Base-by-base conservation (phyloP, 1,139 yeast genomes). In the Geotrichum aggregatum region DNA sequence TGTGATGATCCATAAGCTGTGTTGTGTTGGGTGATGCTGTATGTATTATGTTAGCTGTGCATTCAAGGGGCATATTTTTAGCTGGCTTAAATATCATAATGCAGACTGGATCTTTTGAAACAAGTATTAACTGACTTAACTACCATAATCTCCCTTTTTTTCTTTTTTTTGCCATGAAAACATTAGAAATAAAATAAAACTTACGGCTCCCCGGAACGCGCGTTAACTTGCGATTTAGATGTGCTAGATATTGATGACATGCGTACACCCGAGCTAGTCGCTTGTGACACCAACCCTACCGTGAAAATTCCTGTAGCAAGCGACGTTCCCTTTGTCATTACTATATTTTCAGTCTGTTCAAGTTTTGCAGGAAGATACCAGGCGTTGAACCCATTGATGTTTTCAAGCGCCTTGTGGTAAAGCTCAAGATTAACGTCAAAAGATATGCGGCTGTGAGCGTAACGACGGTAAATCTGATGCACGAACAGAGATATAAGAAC, bases 281-380 rank as follows among this genome's bases (percentile, higher is more conserved):
- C 6, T 18, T 16, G 4, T 31, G 38, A 11, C 13, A 22, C 41
- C n/a, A 44, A 22, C 10, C 47, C 41, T 13, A 35, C 21, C 4
- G 16, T n/a, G 24, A 7, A 44, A 7, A 7, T 13, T n/a, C 22
- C 34, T n/a, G 47, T 21, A 19, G 24, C 22, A 22, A 24, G 40
- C 4, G 33, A 22, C 4, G 10, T 7, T n/a, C 41, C 47, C 21
- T n/a, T 2, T 13, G 47, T 35, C 47, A 44, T 44, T 18, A 36
- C 40, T 19, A 44, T 10, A 35, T 44, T 34, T 3, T 35, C 39
- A 7, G 41, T 13, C 5, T 1, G 11, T 14, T 44, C 47, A 1
- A 44, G n/a, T 21, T 44, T 44, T 8, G 47, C 47, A 2, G 47
- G 47, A 14, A 44, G 19, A 28, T 34, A 35, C 40, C 40, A 44